These are phyloP conservation scores for Diaporthe helianthi DNA, from an alignment of 2,329 filamentous ascomycete species.

Conservation along the genomic window DNA sequence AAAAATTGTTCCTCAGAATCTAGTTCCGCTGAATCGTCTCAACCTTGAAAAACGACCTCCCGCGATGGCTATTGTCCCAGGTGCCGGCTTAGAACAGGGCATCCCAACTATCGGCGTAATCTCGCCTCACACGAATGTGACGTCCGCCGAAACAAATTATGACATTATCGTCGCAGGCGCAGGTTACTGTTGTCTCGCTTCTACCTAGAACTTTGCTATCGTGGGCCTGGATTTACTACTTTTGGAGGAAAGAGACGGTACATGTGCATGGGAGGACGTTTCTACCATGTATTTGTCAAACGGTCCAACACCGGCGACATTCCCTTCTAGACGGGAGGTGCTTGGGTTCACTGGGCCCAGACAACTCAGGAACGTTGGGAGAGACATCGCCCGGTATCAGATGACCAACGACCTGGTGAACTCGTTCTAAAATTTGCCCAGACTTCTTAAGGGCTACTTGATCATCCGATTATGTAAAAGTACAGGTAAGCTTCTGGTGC, in stretches of 20 bases:
- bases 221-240: slow-evolving; percentile 35
- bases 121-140: not conserved
- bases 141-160: not conserved
- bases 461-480: slow-evolving; percentile 43
- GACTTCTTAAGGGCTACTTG: slow-evolving; percentile 48
- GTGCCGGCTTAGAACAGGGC: not conserved
- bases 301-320: slow-evolving; percentile 45
- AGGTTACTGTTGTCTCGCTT: not conserved
- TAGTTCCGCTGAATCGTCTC: accelerated
- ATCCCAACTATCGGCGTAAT: not conserved
- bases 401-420: slow-evolving; percentile 43
- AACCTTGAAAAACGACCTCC: not conserved
- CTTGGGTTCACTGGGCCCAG: slow-evolving; percentile 50
- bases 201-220: not conserved
- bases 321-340: slow-evolving; percentile 51
- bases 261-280: slow-evolving; percentile 51
- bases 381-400: slow-evolving; percentile 40
- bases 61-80: not conserved
- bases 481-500: not conserved
- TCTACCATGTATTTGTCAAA: too few species aligned
- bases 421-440: too few species aligned
- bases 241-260: slow-evolving; percentile 50
- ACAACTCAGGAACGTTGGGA: slow-evolving; percentile 43
- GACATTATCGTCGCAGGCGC: not conserved
- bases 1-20: not conserved